phyloP scores from a whole-genome alignment of 352 stramenopile species.

The Thalassiosira hispida region DNA sequence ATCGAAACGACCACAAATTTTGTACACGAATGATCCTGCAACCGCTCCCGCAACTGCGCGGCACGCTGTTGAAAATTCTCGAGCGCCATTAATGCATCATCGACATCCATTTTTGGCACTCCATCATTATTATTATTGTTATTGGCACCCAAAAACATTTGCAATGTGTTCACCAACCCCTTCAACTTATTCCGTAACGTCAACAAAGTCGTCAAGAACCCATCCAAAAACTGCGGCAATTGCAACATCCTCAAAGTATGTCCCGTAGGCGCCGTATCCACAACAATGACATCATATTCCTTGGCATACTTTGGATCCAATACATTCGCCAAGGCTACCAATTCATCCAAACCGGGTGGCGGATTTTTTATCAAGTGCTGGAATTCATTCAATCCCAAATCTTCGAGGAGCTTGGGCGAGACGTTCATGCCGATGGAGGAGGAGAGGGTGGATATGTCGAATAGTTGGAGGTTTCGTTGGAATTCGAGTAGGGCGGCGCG shows the following conservation, averaged over 20 bases:
- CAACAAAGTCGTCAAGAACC: constrained; percentile 85
- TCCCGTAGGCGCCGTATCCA: constrained; percentile 89
- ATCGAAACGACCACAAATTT: constrained; percentile 89
- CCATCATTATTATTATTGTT: constrained; percentile 39
- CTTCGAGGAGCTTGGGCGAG: constrained; percentile 72
- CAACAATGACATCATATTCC: constrained; percentile 86
- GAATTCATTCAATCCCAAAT: constrained; percentile 77
- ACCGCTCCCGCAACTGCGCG: constrained; percentile 53
- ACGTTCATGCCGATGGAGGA: constrained; percentile 66
- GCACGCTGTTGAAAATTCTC: constrained; percentile 79
- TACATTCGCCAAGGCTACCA: constrained; percentile 86
- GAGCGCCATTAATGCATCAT: constrained; percentile 70
- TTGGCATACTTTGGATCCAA: constrained; percentile 69
- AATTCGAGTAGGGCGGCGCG: constrained; percentile 80
- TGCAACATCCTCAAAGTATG: constrained; percentile 88
- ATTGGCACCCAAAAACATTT: constrained; percentile 72
- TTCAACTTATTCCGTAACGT: constrained; percentile 73
- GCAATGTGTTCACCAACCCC: constrained; percentile 69
- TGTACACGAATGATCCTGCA: constrained; percentile 72
- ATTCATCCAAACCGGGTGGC: constrained; percentile 88
- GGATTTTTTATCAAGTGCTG: constrained; percentile 83
- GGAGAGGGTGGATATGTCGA: constrained; percentile 77
- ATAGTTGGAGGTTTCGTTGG: constrained; percentile 71
- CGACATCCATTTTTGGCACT: constrained; percentile 55
- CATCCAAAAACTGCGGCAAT: constrained; percentile 88